These are phyloP conservation scores for Backusella liffmaniae DNA, from an alignment of 192 early-diverging fungal species.

Conservation along the genomic window DNA sequence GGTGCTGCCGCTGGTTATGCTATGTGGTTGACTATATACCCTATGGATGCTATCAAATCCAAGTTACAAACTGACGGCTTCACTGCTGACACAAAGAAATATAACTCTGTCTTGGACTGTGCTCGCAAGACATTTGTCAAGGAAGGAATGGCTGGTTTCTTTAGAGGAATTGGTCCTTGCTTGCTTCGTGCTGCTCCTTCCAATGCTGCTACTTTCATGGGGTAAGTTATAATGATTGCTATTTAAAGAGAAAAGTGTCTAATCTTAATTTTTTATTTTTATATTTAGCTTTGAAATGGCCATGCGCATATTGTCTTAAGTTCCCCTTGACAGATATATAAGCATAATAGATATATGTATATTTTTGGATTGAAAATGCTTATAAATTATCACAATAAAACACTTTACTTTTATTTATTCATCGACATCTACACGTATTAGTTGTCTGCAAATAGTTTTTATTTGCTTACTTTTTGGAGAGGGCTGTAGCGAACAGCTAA, in stretches of 20 bases:
- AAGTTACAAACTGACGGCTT: conserved; percentile 93
- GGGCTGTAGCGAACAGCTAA: too few relatives aligned
- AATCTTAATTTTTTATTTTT: background rate
- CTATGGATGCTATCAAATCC: conserved; percentile 92
- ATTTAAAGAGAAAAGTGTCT: background rate
- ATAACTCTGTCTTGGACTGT: conserved; percentile 77
- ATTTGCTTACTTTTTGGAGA: too few relatives aligned
- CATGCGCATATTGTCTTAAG: conserved; percentile 39
- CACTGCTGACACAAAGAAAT: conserved; percentile 58
- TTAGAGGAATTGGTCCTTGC: conserved; percentile 79
- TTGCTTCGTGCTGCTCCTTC: conserved; percentile 92
- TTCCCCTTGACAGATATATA: background rate
- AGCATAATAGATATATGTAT: conserved; percentile 2
- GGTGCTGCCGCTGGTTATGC: conserved; percentile 81
- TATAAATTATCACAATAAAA: background rate
- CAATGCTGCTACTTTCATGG: conserved; percentile 93
- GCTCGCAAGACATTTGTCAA: conserved; percentile 67
- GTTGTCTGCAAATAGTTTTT: too few relatives aligned
- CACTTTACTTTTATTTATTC: background rate
- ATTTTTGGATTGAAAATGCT: background rate
- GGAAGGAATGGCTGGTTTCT: conserved; percentile 86
- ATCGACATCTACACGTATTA: background rate
- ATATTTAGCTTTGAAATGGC: conserved; percentile 46
- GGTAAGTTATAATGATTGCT: conserved; percentile 34
- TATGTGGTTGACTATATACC: conserved; percentile 82